A percentile compares a stretch with the other conserved stretches of the same genome.
phyloP scores from a whole-genome alignment of 1,284 basidiomycete genomes.

The Tilletia horrida region DNA sequence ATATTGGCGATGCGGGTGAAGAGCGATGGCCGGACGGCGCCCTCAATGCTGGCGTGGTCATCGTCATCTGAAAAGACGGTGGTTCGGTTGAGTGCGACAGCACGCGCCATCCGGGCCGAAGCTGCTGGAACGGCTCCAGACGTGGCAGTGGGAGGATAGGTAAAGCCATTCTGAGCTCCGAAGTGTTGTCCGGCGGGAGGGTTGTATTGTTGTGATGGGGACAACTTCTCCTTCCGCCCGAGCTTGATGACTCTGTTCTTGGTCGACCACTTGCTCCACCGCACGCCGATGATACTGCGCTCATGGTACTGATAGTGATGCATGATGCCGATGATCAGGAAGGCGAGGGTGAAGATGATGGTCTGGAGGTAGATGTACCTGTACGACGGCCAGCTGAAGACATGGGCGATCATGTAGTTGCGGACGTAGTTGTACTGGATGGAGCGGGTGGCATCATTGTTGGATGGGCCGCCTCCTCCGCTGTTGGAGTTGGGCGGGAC shows the following conservation, averaged over 20 bases:
- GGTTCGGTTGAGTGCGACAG: background rate
- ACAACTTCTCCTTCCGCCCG: conserved; percentile 24
- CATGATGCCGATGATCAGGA: conserved; percentile 47
- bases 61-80: conserved; percentile 8
- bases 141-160: background rate
- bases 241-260: conserved; percentile 40
- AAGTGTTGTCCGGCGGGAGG: background rate
- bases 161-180: background rate
- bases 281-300: conserved; percentile 40
- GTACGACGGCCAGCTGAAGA: conserved; percentile 55
- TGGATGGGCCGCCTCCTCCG: too few relatives aligned
- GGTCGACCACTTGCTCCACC: conserved; percentile 47
- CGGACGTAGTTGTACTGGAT: conserved; percentile 40
- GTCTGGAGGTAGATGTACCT: conserved; percentile 57
- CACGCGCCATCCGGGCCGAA: background rate
- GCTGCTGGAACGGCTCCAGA: background rate
- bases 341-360: conserved; percentile 50
- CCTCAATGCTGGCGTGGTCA: conserved; percentile 12
- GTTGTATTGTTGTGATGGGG: background rate
- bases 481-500: too few relatives aligned
- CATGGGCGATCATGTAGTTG: conserved; percentile 56
- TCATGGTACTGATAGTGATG: conserved; percentile 50
- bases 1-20: conserved; percentile 8
- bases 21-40: background rate
- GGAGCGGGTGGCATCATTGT: conserved; percentile 25